Evolutionary conservation across 164 flowering plant genomes (phyloP).

Genomic region (Magnolia sinica): DNA sequence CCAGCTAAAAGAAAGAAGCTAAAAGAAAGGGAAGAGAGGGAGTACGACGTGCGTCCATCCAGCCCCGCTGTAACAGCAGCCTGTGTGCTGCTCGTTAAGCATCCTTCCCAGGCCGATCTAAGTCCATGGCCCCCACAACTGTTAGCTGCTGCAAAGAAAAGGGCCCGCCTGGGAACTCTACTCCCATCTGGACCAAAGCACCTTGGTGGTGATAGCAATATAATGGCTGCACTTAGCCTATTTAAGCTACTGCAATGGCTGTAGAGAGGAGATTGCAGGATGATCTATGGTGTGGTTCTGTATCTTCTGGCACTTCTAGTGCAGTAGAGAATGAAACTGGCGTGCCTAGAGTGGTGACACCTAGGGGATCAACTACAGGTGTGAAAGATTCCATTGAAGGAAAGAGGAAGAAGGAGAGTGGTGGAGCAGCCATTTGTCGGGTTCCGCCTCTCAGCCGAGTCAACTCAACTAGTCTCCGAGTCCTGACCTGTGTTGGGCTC

Average conservation of each 20-base stretch:
- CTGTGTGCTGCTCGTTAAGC: too few species aligned
- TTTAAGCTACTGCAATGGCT: conserved; percentile 99
- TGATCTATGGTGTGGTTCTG: conserved; percentile 94
- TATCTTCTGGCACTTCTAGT: conserved; percentile 27
- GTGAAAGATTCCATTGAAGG: conserved; percentile 20
- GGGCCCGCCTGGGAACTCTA: conserved; percentile 53
- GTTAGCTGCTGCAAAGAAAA: conserved; percentile 75
- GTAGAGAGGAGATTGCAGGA: conserved; percentile 91
- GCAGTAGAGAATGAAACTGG: conserved; percentile 36
- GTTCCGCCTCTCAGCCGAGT: too few species aligned
- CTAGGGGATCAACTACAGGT: conserved; percentile 25
- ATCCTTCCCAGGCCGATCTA: too few species aligned
- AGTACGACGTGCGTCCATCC: too few species aligned
- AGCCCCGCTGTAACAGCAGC: too few species aligned
- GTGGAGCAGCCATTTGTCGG: too few species aligned
- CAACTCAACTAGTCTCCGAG: too few species aligned
- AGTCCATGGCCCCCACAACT: too few species aligned
- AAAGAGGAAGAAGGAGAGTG: too few species aligned
- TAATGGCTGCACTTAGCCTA: conserved; percentile 87
- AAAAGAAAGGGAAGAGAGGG: too few species aligned
- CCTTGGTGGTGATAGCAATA: conserved; percentile 79
- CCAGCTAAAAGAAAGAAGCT: too few species aligned
- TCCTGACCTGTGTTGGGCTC: too few species aligned
- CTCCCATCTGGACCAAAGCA: conserved; percentile 84
- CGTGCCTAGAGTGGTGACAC: conserved; percentile 9